These are phyloP conservation scores for Ochetophila trinervis DNA, from an alignment of 306 rosid species.

Conservation along the genomic window DNA sequence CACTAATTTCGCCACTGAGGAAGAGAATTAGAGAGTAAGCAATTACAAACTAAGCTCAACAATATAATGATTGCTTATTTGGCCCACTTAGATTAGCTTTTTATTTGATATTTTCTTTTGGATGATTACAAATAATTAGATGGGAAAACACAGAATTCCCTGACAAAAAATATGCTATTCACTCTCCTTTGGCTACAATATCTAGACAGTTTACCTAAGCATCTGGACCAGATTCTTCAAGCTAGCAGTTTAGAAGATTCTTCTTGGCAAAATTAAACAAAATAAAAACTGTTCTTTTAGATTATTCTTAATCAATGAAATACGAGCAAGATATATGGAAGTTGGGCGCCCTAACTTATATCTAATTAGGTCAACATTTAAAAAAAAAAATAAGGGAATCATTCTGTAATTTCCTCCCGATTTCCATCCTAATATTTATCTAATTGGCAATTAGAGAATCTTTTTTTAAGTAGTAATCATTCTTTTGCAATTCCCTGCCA, in stretches of 20 bases:
- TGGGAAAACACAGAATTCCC: conserved; percentile 8
- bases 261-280: background rate
- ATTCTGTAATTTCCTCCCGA: background rate
- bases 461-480: no score
- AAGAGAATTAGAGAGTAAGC: background rate
- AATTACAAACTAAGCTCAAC: conserved; percentile 16
- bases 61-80: background rate
- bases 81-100: background rate
- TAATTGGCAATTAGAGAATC: no score
- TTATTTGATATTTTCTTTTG: conserved; percentile 4
- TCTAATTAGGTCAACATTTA: background rate
- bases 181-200: background rate
- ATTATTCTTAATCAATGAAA: no score
- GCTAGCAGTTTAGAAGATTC: conserved; percentile 9
- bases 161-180: background rate
- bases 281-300: no score
- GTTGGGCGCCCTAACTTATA: background rate
- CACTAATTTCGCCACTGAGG: background rate
- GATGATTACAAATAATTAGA: background rate
- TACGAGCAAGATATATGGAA: no score
- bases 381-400: background rate
- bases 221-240: conserved; percentile 25
- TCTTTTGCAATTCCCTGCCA: no score
- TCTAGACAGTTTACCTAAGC: conserved; percentile 33
- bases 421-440: no score